phyloP scores from a whole-genome alignment of 2,329 filamentous ascomycete species.

The Elsinoe perseae region DNA sequence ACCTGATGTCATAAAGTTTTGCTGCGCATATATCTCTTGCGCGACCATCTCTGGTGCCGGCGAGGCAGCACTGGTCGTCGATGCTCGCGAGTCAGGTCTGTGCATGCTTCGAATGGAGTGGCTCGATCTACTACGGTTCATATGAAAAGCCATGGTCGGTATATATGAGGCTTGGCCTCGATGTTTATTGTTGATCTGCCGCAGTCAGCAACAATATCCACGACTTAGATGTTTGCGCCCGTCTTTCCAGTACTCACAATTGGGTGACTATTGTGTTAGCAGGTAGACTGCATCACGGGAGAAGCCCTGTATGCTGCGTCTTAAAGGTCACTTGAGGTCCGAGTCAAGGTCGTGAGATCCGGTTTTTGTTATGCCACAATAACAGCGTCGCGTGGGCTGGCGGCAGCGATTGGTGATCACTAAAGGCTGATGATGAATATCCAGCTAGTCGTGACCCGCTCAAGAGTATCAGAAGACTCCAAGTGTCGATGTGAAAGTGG shows the following conservation, averaged over 20 bases:
- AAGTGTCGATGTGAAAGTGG: background rate
- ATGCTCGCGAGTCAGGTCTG: slow-evolving; percentile 19
- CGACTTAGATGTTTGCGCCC: background rate
- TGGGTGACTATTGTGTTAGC: background rate
- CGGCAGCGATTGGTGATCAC: background rate
- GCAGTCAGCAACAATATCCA: background rate
- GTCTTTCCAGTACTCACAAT: background rate
- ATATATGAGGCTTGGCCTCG: background rate
- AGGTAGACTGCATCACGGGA: background rate
- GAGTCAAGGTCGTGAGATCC: background rate
- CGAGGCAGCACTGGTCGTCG: slow-evolving; percentile 19
- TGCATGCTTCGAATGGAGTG: slow-evolving; percentile 17
- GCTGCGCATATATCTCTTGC: slow-evolving; percentile 16
- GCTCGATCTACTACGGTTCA: slow-evolving; percentile 20
- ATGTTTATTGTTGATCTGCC: slow-evolving; percentile 10
- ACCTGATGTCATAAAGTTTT: slow-evolving; percentile 18
- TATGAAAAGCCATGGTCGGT: slow-evolving; percentile 17
- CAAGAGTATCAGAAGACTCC: too few relatives aligned
- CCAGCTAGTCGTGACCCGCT: background rate
- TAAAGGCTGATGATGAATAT: background rate
- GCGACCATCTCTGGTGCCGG: slow-evolving; percentile 20
- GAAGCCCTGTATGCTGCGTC: background rate
- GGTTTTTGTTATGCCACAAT: slow-evolving; percentile 2
- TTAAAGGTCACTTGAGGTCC: background rate
- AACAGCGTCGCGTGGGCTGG: background rate